Conservation (phyloP, 768 basidiomycete species). For the Leccinum uliginosum region DNA sequence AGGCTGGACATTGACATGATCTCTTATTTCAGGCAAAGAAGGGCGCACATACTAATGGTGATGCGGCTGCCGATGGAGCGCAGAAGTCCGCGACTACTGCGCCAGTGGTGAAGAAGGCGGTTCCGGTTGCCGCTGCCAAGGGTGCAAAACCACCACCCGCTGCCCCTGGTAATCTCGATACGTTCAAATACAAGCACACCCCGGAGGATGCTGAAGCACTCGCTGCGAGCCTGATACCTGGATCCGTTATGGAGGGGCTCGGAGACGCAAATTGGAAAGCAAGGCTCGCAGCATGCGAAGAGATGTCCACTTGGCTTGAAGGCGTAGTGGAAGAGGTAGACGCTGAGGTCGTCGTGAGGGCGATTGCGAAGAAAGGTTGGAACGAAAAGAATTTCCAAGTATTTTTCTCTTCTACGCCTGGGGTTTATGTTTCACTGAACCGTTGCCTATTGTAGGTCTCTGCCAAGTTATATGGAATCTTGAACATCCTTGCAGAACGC, state of each 20-base stretch:
- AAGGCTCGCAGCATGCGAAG: conserved; percentile 81
- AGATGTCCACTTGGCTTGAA: conserved; percentile 81
- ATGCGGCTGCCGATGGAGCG: conserved; percentile 11
- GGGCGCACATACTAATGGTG: conserved; percentile 32
- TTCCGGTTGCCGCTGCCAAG: conserved; percentile 36
- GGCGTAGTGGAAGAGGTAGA: conserved; percentile 63
- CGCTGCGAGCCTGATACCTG: conserved; percentile 69
- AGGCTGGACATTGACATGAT: conserved; percentile 1
- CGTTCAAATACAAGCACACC: conserved; percentile 86
- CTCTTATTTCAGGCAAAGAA: conserved; percentile 50
- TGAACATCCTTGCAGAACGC: conserved; percentile 66
- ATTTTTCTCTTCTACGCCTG: conserved; percentile 6
- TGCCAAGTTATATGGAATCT: conserved; percentile 78
- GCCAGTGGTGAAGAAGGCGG: conserved; percentile 42
- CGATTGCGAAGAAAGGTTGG: conserved; percentile 92
- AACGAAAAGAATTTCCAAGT: conserved; percentile 99
- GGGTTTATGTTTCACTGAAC: conserved; percentile 8
- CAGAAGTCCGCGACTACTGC: conserved; percentile 23
- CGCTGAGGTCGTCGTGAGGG: conserved; percentile 83
- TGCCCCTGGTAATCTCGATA: conserved; percentile 59
- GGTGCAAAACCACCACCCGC: conserved; percentile 47
- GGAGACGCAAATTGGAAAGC: conserved; percentile 94
- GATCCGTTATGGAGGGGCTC: conserved; percentile 63
- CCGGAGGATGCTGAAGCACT: conserved; percentile 89
- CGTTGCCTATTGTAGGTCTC: conserved; percentile 60